These are phyloP conservation scores for Macrotyloma uniflorum DNA, from an alignment of 306 rosid species.

Conservation along the genomic window DNA sequence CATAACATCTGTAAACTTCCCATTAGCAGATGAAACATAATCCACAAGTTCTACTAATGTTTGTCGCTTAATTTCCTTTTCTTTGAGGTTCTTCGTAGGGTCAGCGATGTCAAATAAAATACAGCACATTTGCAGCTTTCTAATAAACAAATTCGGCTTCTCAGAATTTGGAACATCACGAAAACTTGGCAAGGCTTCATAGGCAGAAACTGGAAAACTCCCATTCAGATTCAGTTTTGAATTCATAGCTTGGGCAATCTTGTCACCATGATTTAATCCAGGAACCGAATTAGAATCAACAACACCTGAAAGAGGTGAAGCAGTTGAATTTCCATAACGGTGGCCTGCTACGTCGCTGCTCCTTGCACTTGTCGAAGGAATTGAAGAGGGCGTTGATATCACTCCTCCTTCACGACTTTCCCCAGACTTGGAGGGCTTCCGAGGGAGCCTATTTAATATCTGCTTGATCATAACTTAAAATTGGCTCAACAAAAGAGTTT, in stretches of 20 bases:
- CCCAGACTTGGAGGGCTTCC: conserved; percentile 78
- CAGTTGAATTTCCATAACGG: conserved; percentile 52
- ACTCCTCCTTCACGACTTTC: conserved; percentile 89
- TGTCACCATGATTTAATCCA: conserved; percentile 65
- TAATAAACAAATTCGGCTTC: conserved; percentile 78
- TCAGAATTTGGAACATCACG: conserved; percentile 86
- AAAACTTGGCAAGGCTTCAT: conserved; percentile 84
- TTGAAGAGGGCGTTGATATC: conserved; percentile 63
- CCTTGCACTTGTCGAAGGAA: conserved; percentile 63
- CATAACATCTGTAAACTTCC: conserved; percentile 77
- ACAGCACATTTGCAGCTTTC: conserved; percentile 88
- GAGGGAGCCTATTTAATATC: conserved; percentile 84
- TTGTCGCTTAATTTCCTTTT: conserved; percentile 90
- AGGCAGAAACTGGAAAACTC: conserved; percentile 52
- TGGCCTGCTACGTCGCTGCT: conserved; percentile 50
- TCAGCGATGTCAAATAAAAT: conserved; percentile 79
- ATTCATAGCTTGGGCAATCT: conserved; percentile 60
- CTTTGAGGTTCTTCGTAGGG: conserved; percentile 76
- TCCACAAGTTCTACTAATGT: conserved; percentile 92
- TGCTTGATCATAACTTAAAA: conserved; percentile 85
- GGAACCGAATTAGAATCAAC: conserved; percentile 52
- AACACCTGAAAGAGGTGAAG: conserved; percentile 48
- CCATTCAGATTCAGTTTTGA: conserved; percentile 79
- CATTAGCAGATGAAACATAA: conserved; percentile 75
- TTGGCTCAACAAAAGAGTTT: conserved; percentile 33